These are phyloP conservation scores for Pyracantha coccinea DNA, from an alignment of 331 rosid species.

Conservation along the genomic window DNA sequence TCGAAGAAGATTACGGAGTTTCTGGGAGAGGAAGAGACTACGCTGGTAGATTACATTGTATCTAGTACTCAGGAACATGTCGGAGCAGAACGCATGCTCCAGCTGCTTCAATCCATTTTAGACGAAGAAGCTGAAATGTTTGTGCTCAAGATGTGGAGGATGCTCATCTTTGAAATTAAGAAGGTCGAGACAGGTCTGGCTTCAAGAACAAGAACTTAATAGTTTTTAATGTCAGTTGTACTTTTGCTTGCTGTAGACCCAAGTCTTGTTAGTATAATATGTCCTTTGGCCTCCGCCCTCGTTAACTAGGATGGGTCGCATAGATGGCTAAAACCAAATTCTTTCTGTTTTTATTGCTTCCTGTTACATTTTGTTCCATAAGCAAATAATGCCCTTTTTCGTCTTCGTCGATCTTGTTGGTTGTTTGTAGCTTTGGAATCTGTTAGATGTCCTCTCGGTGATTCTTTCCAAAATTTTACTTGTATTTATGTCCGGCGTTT, in stretches of 20 bases:
- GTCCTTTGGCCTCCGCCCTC: conserved; percentile 1
- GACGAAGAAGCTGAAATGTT: conserved; percentile 99
- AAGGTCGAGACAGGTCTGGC: conserved; percentile 90
- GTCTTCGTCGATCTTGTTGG: conserved; percentile 8
- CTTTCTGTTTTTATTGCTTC: conserved; percentile 27
- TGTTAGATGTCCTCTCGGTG: neutral
- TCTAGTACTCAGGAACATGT: conserved; percentile 88
- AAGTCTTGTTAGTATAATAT: conserved; percentile 3
- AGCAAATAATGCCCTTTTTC: conserved; percentile 25
- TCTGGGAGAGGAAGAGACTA: conserved; percentile 90
- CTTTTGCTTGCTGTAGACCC: conserved; percentile 13
- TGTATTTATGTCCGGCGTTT: neutral
- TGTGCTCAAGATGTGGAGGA: conserved; percentile 99
- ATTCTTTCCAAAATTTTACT: neutral
- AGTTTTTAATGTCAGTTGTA: neutral
- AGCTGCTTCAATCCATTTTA: conserved; percentile 79
- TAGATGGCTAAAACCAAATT: conserved; percentile 16
- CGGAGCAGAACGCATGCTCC: conserved; percentile 89
- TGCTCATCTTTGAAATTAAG: conserved; percentile 98
- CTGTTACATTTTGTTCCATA: conserved; percentile 4
- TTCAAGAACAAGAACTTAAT: conserved; percentile 49
- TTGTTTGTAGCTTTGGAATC: neutral
- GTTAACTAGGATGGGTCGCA: conserved; percentile 11
- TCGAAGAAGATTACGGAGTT: conserved; percentile 90
- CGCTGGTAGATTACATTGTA: conserved; percentile 91